A percentile compares a stretch with the other conserved stretches of the same genome.
phyloP scores from a whole-genome alignment of 208 protist species.

The Crithidia expoeki region DNA sequence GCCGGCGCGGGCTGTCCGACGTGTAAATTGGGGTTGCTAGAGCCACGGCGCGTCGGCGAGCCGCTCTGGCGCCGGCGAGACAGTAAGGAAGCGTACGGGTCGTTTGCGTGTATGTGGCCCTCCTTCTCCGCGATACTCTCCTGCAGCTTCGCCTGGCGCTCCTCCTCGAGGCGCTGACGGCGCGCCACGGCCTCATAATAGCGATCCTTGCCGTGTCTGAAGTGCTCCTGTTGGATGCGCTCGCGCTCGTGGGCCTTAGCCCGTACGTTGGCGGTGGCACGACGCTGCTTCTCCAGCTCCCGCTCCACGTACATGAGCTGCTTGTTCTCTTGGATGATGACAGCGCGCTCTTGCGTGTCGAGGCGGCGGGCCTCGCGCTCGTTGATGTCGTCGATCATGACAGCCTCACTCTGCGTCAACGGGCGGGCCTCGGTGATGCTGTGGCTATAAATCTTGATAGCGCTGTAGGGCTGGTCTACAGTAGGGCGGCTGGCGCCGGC shows the following conservation, averaged over 20 bases:
- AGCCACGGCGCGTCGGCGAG: not conserved
- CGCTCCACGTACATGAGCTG: conserved; percentile 43
- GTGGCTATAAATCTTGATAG: conserved; percentile 56
- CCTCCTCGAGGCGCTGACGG: conserved; percentile 30
- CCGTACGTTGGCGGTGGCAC: conserved; percentile 20
- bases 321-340: conserved; percentile 38
- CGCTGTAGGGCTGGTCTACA: conserved; percentile 28
- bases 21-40: not conserved
- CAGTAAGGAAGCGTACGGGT: conserved; percentile 36
- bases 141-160: conserved; percentile 32
- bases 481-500: conserved; percentile 17
- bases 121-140: conserved; percentile 38
- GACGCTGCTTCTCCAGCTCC: conserved; percentile 37
- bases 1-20: not conserved
- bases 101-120: conserved; percentile 10
- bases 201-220: conserved; percentile 36
- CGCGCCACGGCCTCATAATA: conserved; percentile 30
- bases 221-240: conserved; percentile 32
- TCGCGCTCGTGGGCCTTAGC: conserved; percentile 37
- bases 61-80: conserved; percentile 25
- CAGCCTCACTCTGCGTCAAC: conserved; percentile 39
- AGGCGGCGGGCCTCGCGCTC: conserved; percentile 51
- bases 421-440: conserved; percentile 43
- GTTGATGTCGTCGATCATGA: conserved; percentile 60
- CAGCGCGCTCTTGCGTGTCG: conserved; percentile 46